Conservation (phyloP, 192 early-diverging fungal genomes). For the Coemansia sp. region DNA sequence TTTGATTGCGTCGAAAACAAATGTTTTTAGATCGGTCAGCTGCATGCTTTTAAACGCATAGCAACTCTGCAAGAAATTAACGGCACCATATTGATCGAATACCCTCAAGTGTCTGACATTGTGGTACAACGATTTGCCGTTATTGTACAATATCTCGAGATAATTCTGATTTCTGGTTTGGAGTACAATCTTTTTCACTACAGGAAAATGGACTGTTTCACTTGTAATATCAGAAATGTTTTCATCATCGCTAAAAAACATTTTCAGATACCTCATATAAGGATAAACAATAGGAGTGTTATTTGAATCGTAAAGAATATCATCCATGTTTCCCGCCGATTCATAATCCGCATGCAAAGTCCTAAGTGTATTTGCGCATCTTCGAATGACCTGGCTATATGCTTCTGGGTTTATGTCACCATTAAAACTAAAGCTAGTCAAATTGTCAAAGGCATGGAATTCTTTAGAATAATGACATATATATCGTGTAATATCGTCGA, state of each 20-base stretch:
- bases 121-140: background rate
- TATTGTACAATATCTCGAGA: background rate
- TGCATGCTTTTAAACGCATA: background rate
- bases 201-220: background rate
- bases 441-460: background rate
- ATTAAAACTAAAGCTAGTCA: background rate
- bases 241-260: background rate
- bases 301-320: background rate
- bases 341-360: background rate
- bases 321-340: background rate
- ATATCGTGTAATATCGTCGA: no score
- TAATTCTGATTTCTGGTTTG: background rate
- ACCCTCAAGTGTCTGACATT: background rate
- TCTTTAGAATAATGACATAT: no score
- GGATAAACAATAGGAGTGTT: background rate
- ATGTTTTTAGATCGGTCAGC: background rate
- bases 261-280: background rate
- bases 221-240: background rate
- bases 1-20: background rate
- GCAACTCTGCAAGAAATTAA: background rate
- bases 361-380: background rate
- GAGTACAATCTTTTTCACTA: background rate
- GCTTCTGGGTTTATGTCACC: background rate
- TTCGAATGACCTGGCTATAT: background rate
- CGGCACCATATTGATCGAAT: background rate